Base-by-base conservation (phyloP, 2,329 filamentous ascomycete genomes). In the Malbranchea cinnamomea region DNA sequence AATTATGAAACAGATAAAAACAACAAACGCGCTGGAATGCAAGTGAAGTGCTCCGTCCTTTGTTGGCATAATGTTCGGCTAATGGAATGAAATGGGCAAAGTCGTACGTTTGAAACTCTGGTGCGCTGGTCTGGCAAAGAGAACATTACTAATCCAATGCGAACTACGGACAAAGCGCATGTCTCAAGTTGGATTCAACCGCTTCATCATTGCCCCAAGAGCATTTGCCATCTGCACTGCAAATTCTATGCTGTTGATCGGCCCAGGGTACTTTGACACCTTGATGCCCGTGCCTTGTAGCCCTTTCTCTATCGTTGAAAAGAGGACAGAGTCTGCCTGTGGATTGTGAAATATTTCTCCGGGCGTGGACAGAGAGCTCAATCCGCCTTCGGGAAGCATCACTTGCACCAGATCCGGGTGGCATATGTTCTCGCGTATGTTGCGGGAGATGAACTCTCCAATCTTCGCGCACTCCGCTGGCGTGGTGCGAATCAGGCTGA, bases 401-500 rank as follows among this genome's bases (percentile, higher is more conserved):
- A 81, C 60, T 38, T 70, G 55, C 1, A 70, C 56, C 31, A 54
- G 45, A 0, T 54, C 45, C 6, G 57, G 55, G 10, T 54, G 41
- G n/a, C 37, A 52, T 0, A 58, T 53, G 28, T 53, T 45, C 0
- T 42, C 42, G 21, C 40, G 57, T 21, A 79, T 49, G 44, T 73
- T 74, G 7, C 48, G 42, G 1, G 59, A 63, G 23, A 80, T 67
- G 29, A 69, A 68, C 1, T 46, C 41, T 1, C 67, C 74, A n/a
- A 79, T 59, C 24, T 56, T 45, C 14, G 33, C 40, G 36, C 65
- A 69, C 43, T 81, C 75, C 2, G 66, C 59, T n/a, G 49, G 42
- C 0, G 59, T 71, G 0, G 75, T 74, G 13, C 77, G 56, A 62
- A 81, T 70, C 18, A 82, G 43, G 0, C 76, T 81, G 1, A 79